Conservation (phyloP, 2,329 filamentous ascomycete species). For the Trichoderma lentiforme region DNA sequence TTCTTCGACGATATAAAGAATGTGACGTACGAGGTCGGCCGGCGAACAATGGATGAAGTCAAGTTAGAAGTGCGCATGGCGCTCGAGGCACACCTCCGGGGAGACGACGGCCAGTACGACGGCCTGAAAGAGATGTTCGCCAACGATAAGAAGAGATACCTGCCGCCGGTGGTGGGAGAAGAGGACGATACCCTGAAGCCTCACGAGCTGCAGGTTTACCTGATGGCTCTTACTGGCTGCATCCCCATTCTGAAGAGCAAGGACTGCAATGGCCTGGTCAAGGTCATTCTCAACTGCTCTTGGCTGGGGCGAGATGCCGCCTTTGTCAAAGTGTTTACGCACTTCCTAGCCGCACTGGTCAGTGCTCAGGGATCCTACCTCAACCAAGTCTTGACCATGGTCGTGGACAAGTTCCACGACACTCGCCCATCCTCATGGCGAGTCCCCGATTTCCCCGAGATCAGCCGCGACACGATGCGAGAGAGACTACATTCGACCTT, state of each 20-base stretch:
- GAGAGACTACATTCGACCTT: slow-evolving; percentile 73
- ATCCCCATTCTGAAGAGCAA: slow-evolving; percentile 57
- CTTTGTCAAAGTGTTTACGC: slow-evolving; percentile 65
- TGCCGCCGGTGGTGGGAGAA: slow-evolving; percentile 38
- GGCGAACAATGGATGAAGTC: slow-evolving; percentile 52
- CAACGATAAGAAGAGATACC: slow-evolving; percentile 44
- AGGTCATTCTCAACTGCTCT: slow-evolving; percentile 55
- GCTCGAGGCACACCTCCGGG: slow-evolving; percentile 54
- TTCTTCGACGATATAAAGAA: slow-evolving; percentile 58
- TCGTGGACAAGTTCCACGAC: slow-evolving; percentile 72
- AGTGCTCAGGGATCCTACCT: slow-evolving; percentile 82
- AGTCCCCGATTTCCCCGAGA: slow-evolving; percentile 52
- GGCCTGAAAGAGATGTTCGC: slow-evolving; percentile 58
- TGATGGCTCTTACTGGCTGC: slow-evolving; percentile 61
- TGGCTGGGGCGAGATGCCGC: slow-evolving; percentile 64
- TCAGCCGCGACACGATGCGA: slow-evolving; percentile 64
- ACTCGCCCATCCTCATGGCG: slow-evolving; percentile 45
- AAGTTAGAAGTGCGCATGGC: slow-evolving; percentile 54
- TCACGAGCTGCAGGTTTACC: slow-evolving; percentile 57
- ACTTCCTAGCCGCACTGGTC: slow-evolving; percentile 68
- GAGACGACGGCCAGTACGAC: slow-evolving; percentile 59
- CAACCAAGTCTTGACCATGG: slow-evolving; percentile 69
- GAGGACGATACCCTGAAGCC: slow-evolving; percentile 49
- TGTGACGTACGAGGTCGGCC: slow-evolving; percentile 53
- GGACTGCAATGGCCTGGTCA: slow-evolving; percentile 57